A percentile compares a stretch with the other conserved stretches of the same genome.
These are phyloP conservation scores for Fonsecaea nubica DNA, from an alignment of 2,329 filamentous ascomycete species.

Conservation along the genomic window DNA sequence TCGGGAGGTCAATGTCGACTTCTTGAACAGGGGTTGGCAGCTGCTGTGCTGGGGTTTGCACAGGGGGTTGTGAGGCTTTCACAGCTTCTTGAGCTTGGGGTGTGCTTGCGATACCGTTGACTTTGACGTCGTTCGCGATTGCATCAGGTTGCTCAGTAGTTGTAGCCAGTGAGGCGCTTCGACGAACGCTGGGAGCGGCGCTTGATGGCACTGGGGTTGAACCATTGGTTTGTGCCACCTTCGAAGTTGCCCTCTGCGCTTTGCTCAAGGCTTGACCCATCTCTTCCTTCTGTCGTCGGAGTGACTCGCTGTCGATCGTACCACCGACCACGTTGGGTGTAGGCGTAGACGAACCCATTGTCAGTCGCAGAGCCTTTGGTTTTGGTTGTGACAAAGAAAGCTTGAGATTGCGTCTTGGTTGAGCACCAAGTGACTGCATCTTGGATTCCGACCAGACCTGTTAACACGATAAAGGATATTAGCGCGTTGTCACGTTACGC, in stretches of 20 bases:
- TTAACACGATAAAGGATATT: constrained; percentile 9
- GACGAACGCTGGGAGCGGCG: constrained; percentile 32
- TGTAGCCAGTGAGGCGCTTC: constrained; percentile 35
- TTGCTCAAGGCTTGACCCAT: constrained; percentile 49
- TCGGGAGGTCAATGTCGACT: constrained; percentile 24
- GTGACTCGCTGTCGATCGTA: constrained; percentile 61
- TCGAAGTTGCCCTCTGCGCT: constrained; percentile 33
- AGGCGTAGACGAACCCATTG: constrained; percentile 73
- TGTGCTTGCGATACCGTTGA: constrained; percentile 18
- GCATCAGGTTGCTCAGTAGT: constrained; percentile 31
- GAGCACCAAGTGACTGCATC: constrained; percentile 71
- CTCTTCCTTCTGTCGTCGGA: constrained; percentile 60
- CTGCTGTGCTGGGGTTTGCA: constrained; percentile 21
- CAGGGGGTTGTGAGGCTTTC: constrained; percentile 26
- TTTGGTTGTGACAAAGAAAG: constrained; percentile 59
- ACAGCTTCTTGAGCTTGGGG: constrained; percentile 17
- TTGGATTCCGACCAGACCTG: constrained; percentile 60
- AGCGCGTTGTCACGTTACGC: background rate
- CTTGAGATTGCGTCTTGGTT: constrained; percentile 75
- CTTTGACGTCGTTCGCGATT: constrained; percentile 32
- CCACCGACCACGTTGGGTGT: constrained; percentile 59
- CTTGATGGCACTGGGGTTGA: constrained; percentile 36
- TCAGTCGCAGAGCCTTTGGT: constrained; percentile 69
- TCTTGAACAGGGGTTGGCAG: constrained; percentile 35
- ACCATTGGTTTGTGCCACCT: constrained; percentile 25